Base-by-base conservation (phyloP, 805 yeast species). In the Wickerhamiella musiphila region DNA sequence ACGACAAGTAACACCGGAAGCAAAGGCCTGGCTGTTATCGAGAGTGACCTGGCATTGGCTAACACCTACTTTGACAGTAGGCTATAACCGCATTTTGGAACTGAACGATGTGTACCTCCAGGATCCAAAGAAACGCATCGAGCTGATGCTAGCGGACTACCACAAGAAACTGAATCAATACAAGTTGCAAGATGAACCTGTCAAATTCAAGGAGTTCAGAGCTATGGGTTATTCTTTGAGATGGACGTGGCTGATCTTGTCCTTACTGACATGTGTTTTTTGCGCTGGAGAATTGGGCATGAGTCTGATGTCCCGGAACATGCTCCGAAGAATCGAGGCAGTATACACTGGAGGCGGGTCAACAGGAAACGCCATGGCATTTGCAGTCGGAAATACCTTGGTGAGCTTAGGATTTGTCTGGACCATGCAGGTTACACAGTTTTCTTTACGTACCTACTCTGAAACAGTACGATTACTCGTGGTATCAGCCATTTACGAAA, bases 401-500 rank as follows among this genome's bases (percentile, higher is more conserved):
- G 8, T 23, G 26, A 23, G 12, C 13, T 11, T 23, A 11, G 26
- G 10, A 8, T 23, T 23, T 14, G 13, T 23, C 15, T 23, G 26
- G 26, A 23, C 13, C 13, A 23, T 23, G 26, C 10, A 11, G 26
- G 10, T n/a, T n/a, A 23, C 13, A 15, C 26, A 23, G 26, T 23
- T 23, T n/a, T 6, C 26, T 23, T 14, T 23, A 11, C 78, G 81
- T 4, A 74, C 77, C 37, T 63, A 69, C 7, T 93, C 94, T 41
- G 78, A 76, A n/a, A 70, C 73, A 47, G 67, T 65, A 3, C 72
- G 79, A 46, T 73, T 83, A 0, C 65, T 75, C 2, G 53, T 82
- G 35, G 15, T 24, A 5, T 14, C 26, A 9, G 72, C 76, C 6
- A 60, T 79, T 14, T 61, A 78, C 37, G 68, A 67, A 34, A 83